These are phyloP conservation scores for Blastobotrys petasosporus DNA, from an alignment of 1,139 yeast genomes.

Conservation along the genomic window DNA sequence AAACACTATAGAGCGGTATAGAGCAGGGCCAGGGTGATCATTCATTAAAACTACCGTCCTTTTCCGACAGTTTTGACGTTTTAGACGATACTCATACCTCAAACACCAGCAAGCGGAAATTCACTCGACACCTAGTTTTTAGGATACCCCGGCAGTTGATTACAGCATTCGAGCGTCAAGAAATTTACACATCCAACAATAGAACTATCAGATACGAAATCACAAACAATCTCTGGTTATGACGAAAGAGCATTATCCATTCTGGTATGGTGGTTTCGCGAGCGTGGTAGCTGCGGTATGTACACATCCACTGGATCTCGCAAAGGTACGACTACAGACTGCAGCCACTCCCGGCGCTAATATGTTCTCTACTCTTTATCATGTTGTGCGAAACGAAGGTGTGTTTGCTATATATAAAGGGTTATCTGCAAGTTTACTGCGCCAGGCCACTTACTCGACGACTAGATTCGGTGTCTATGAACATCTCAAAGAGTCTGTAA, in stretches of 20 bases:
- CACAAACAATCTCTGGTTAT: too few species aligned
- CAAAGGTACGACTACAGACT: constrained; percentile 79
- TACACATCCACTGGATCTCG: constrained; percentile 70
- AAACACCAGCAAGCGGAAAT: too few species aligned
- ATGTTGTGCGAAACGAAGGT: constrained; percentile 61
- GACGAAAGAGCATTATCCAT: constrained; percentile 25
- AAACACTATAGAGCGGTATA: too few species aligned
- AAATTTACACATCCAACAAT: neutral
- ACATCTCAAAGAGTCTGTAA: constrained; percentile 49
- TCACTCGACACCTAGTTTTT: too few species aligned
- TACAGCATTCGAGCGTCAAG: too few species aligned
- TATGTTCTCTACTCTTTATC: constrained; percentile 52
- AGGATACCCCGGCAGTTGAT: too few species aligned
- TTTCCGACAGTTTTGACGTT: too few species aligned
- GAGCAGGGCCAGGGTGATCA: too few species aligned
- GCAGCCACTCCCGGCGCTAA: constrained; percentile 54
- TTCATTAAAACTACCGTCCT: too few species aligned
- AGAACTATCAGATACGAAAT: too few species aligned
- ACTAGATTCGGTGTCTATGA: constrained; percentile 83
- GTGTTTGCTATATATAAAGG: constrained; percentile 68
- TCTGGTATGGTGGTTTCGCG: constrained; percentile 53
- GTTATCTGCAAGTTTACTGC: constrained; percentile 68
- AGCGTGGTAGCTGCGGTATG: constrained; percentile 38
- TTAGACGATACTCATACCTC: too few species aligned
- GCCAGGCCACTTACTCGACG: constrained; percentile 87